phyloP scores from a whole-genome alignment of 192 early-diverging fungal genomes.

The Phlyctochytrium bullatum region DNA sequence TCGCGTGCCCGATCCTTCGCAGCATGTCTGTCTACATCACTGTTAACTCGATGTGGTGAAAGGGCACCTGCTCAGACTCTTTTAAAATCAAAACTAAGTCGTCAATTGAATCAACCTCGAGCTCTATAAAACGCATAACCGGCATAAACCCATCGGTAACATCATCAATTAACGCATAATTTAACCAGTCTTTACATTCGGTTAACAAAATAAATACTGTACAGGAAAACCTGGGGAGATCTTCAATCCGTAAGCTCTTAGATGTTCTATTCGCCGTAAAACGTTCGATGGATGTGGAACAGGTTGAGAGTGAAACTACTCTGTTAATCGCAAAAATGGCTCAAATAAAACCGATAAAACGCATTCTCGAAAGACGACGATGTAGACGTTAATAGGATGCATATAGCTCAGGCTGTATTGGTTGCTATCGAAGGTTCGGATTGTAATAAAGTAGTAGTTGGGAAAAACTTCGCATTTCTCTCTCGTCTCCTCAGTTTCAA shows the following conservation, averaged over 20 bases:
- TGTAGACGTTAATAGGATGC: conserved; percentile 57
- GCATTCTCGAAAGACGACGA: conserved; percentile 56
- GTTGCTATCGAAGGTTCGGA: conserved; percentile 56
- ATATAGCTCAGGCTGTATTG: conserved; percentile 40
- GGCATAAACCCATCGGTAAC: conserved; percentile 92
- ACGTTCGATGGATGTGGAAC: conserved; percentile 82
- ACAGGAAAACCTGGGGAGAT: conserved; percentile 68
- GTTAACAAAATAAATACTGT: conserved; percentile 15
- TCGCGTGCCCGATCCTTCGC: conserved; percentile 66
- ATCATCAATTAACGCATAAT: conserved; percentile 93
- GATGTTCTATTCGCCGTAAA: conserved; percentile 76
- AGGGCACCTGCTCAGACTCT: conserved; percentile 68
- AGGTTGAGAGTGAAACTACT: conserved; percentile 77
- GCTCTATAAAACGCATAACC: conserved; percentile 79
- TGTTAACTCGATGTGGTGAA: not conserved
- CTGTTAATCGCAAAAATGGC: not conserved
- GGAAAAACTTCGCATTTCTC: conserved; percentile 94
- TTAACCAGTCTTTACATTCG: conserved; percentile 83
- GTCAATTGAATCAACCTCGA: conserved; percentile 94
- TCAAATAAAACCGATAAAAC: conserved; percentile 44
- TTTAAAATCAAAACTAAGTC: conserved; percentile 91
- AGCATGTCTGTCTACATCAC: conserved; percentile 62
- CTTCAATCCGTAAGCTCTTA: conserved; percentile 77
- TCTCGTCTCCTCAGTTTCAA: conserved; percentile 77
- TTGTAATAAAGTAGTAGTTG: conserved; percentile 91